These are phyloP conservation scores for Spathaspora jeffriesii DNA, from an alignment of 1,139 yeast species.

Conservation along the genomic window DNA sequence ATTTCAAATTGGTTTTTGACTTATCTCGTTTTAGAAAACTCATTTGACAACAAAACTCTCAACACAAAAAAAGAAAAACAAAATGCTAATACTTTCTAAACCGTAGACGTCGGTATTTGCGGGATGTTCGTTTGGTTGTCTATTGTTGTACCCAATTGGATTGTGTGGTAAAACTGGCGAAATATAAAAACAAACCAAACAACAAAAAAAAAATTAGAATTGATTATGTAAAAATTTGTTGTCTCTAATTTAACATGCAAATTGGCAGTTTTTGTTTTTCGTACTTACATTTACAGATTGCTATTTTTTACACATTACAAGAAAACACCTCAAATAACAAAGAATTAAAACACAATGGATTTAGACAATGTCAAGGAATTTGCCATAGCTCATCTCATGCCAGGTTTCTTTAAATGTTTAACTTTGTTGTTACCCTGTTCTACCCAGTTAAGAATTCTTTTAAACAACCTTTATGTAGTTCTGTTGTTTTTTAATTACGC, in stretches of 20 bases:
- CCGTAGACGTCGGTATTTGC: background rate
- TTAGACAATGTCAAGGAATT: background rate
- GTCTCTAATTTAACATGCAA: background rate
- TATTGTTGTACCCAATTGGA: background rate
- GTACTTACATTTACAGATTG: background rate
- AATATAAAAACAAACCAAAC: background rate
- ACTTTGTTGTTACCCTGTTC: too few relatives aligned
- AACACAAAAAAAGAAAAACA: background rate
- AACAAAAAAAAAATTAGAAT: background rate
- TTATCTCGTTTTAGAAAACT: slow-evolving; percentile 32
- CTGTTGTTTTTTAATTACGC: background rate
- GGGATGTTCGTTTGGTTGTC: too few relatives aligned
- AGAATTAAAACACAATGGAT: background rate
- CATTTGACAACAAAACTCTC: slow-evolving; percentile 14
- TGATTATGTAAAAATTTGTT: background rate
- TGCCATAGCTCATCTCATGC: background rate
- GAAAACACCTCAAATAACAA: background rate
- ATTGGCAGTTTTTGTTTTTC: background rate
- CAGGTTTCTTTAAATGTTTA: background rate
- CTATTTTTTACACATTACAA: background rate
- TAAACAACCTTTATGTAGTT: too few relatives aligned
- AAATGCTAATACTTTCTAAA: background rate
- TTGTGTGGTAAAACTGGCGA: background rate
- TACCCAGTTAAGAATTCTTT: too few relatives aligned
- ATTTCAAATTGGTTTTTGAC: slow-evolving; percentile 19